Percentiles rank a stretch among this genome's conserved stretches.
Conservation (phyloP, 1,139 yeast species). For the Yamadazyma aaseri region DNA sequence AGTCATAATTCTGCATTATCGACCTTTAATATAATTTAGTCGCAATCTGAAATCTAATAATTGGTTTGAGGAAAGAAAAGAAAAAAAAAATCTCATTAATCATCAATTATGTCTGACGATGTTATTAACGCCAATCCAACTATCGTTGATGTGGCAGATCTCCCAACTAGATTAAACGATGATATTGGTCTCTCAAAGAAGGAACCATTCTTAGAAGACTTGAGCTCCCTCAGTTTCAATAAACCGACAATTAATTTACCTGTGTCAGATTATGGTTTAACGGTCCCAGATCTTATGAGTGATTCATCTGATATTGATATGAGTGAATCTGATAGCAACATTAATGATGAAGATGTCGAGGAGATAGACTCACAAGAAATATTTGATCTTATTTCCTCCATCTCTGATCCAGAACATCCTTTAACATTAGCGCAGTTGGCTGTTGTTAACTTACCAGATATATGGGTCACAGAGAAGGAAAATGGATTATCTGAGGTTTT, state of each 20-base stretch:
- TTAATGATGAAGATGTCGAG: constrained; percentile 50
- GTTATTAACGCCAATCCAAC: constrained; percentile 93
- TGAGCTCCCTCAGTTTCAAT: constrained; percentile 24
- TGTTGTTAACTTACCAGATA: constrained; percentile 84
- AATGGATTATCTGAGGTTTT: constrained; percentile 68
- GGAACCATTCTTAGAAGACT: constrained; percentile 14
- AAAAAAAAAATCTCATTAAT: background rate
- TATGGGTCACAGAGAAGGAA: constrained; percentile 52
- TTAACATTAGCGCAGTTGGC: constrained; percentile 91
- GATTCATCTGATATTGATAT: constrained; percentile 20
- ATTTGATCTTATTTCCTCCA: constrained; percentile 71
- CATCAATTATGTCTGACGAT: constrained; percentile 48
- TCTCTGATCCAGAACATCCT: constrained; percentile 98
- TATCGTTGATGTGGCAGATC: constrained; percentile 67
- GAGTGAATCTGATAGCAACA: constrained; percentile 32
- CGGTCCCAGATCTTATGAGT: constrained; percentile 26
- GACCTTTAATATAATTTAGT: background rate
- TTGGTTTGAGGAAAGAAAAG: too few relatives aligned
- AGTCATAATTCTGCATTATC: constrained; percentile 33
- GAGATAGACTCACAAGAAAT: constrained; percentile 68
- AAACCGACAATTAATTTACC: constrained; percentile 1
- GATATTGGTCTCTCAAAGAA: constrained; percentile 7
- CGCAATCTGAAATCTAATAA: background rate
- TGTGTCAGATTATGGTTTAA: background rate
- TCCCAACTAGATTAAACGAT: constrained; percentile 61